Evolutionary conservation across 495 filamentous ascomycete genomes (phyloP), one percentile per base, ranked within the genome.

Genomic region (Oleoguttula mirabilis): DNA sequence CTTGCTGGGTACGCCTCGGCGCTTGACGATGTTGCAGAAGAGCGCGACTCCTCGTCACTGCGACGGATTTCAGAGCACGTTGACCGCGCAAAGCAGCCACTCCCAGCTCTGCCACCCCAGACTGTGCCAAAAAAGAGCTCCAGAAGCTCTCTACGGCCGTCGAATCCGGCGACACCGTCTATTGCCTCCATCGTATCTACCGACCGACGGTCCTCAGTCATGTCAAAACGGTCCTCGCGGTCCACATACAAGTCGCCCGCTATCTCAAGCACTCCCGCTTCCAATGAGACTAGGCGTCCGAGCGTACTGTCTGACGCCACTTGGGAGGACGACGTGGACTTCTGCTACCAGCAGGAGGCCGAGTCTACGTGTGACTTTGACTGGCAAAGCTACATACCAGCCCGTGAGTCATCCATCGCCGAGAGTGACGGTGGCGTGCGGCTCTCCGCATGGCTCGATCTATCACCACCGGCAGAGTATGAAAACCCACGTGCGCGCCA

Each of bases 301-400:
- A 67, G 12, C 46, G 57, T 58, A 6, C 44, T 55, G 4, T 56
- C 71, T 20, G 73, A 77, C 27, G 72, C 77, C 32, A 79, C 70
- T 16, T 96, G 88, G 88, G 88, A 96, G 54, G 84, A 87, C 32
- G 86, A 88, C 51, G 88, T 96, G 51, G 88, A 94, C 57, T 95
- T 82, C 59, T 90, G 80, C 58, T 96, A 95, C 54, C 83, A 94
- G 48, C 76, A 90, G 59, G 84, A 79, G 34, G 84, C 81, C 6
- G 88, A 95, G 59, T 85, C 86, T 1, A 76, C 86, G 51, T 94
- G 82, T 55, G 76, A 95, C 50, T 94, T 87, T 48, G 81, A 90
- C 45, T 94, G 86, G 86, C 71, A 78, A 34, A 72, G 22, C 30
- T 17, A 21, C 11, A 38, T 21, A 15, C 21, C 46, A n/a, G 21